Base-by-base conservation (phyloP, 78 protist genomes). In the Parvularia atlantis region DNA sequence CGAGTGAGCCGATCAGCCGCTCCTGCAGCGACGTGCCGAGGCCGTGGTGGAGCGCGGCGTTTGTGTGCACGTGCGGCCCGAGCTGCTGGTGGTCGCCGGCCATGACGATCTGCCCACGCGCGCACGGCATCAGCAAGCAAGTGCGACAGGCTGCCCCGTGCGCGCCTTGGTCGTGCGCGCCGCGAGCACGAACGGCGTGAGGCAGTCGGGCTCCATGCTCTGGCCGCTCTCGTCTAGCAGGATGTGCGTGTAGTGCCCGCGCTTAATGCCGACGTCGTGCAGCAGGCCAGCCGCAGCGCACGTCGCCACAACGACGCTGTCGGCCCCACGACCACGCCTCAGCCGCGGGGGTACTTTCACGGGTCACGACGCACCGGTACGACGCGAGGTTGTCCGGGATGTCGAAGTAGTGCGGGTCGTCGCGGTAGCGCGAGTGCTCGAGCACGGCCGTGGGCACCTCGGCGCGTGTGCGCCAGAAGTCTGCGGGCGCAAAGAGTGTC, bases 21-120 rank as follows among this genome's bases (percentile, higher is more conserved):
- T 61, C 82, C 13, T 43, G 68, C n/a, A 69, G 28, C 5, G 76
- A 69, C 14, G 26, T 2, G 30, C 17, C 40, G 14, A 69, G 63
- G 50, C 82, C 82, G 52, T 48, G 48, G 17, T 0, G 16, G 26
- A 43, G 13, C 35, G 58, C 10, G 1, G 17, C 20, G n/a, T 17
- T 0, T 1, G 63, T 40, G 24, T 61, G 75, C 22, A 69, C 30
- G 39, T 16, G 1, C 37, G 82, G 76, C 0, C 82, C 82, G 13
- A 76, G 71, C 75, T 76, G 82, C 40, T 1, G 3, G 62, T 31
- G 82, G 56, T 76, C 82, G 19, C 82, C 82, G 28, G 40, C 16
- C 36, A 63, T 13, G 36, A 63, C 66, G 22, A 63, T 41, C 57
- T n/a, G n/a, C n/a, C n/a, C n/a, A n/a, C n/a, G n/a, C n/a, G n/a